Evolutionary conservation across 108 stramenopile genomes (phyloP), one percentile per base, ranked within the genome.

Genomic region (Stephanodiscus minutulus): DNA sequence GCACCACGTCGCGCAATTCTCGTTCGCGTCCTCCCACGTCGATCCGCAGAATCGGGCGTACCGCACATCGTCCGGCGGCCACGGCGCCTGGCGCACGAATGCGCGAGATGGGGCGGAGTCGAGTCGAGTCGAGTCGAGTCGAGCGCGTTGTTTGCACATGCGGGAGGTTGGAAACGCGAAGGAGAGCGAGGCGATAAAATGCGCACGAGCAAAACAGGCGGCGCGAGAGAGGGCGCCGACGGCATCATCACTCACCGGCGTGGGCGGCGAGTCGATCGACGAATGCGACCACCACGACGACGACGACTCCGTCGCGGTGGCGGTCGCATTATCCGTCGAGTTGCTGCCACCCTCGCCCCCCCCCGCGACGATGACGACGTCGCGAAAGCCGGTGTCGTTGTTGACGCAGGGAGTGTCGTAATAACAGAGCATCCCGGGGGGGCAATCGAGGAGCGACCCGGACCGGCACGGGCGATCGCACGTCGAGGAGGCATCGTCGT

Each of bases 381-480:
- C 12, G 7, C 10, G 43, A 12, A 10, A 48, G 47, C 7, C 18
- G 47, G 1, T 3, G 18, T 5, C 47, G 15, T 48, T 6, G 18
- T 48, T n/a, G 47, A 18, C 18, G 47, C 47, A 48, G 47, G 47
- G 47, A 3, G 47, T 48, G 47, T 48, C 18, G 47, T n/a, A 48
- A 6, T 48, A 48, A 6, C 47, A 48, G 15, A 2, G 47, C 47
- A 48, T 48, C 5, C 47, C 47, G 47, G 47, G 47, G 47, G 47
- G 47, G 6, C 47, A 48, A 2, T 48, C 47, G 2, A 18, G n/a
- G n/a, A 62, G 6, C 43, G 61, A 62, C 6, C 61, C 61, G 3
- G 61, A 62, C 2, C 24, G 31, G 17, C 61, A 62, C 13, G 61
- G 61, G 7, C 41, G 22, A 20, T 39, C 36, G 22, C 61, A 62